Evolutionary conservation across 768 basidiomycete species (phyloP).

Genomic region (Termitomyces heimii): DNA sequence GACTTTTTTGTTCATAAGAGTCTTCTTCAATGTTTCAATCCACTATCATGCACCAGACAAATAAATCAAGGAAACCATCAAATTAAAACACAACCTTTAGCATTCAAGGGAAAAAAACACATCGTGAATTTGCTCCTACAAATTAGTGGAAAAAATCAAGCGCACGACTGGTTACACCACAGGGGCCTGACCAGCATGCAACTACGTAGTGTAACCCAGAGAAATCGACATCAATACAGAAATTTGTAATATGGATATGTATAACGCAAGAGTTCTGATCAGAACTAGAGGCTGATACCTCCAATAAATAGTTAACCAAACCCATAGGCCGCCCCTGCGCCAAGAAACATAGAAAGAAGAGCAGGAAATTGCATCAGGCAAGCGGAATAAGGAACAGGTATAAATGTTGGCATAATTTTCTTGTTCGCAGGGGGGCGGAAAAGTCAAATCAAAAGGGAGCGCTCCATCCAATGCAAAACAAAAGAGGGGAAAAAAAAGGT

Average conservation of each 20-base stretch:
- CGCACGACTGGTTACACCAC: conserved; percentile 12
- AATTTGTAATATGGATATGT: neutral
- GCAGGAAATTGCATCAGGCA: conserved; percentile 2
- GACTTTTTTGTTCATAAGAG: no score
- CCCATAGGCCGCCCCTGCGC: conserved; percentile 8
- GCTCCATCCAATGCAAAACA: neutral
- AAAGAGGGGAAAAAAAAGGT: neutral
- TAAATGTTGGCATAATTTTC: conserved; percentile 7
- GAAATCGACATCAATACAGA: neutral
- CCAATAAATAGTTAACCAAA: conserved; percentile 9
- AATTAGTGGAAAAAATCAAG: neutral
- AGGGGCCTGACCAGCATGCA: conserved; percentile 8
- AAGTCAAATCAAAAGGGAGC: neutral
- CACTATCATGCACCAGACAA: neutral
- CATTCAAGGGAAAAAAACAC: neutral
- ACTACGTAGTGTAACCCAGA: neutral
- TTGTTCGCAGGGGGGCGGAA: neutral
- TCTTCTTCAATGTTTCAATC: no score
- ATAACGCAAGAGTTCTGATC: conserved; percentile 1
- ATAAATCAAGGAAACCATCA: neutral
- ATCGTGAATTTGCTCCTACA: neutral
- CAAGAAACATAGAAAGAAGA: conserved; percentile 10
- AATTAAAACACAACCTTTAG: neutral
- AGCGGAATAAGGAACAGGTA: conserved; percentile 8
- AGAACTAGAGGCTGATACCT: neutral